phyloP scores from a whole-genome alignment of 2,329 filamentous ascomycete genomes.

The Tolypocladium ovalisporum region DNA sequence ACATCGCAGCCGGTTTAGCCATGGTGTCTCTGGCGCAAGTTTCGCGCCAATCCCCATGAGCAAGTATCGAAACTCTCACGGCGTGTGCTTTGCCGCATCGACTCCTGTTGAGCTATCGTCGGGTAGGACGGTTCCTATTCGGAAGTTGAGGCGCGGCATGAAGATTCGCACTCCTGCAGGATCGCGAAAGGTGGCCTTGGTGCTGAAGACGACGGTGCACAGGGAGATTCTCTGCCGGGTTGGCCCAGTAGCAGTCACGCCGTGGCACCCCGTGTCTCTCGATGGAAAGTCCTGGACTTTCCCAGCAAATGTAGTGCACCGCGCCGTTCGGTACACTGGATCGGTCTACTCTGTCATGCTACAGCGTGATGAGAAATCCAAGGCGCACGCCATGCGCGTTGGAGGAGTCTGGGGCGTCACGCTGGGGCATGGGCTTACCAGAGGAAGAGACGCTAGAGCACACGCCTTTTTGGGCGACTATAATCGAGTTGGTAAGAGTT shows the following conservation, averaged over 20 bases:
- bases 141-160: slow-evolving; percentile 32
- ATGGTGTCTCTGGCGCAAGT: background rate
- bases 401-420: slow-evolving; percentile 42
- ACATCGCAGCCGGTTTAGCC: background rate
- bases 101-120: slow-evolving; percentile 34
- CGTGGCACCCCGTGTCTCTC: slow-evolving; percentile 45
- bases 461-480: slow-evolving; percentile 47
- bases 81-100: slow-evolving; percentile 42
- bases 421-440: slow-evolving; percentile 43
- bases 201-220: slow-evolving; percentile 38
- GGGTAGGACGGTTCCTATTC: slow-evolving; percentile 26
- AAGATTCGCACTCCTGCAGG: slow-evolving; percentile 40
- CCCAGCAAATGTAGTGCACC: slow-evolving; percentile 25
- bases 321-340: slow-evolving; percentile 32
- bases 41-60: slow-evolving; percentile 24
- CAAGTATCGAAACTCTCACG: slow-evolving; percentile 27
- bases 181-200: slow-evolving; percentile 32
- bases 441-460: slow-evolving; percentile 24
- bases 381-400: slow-evolving; percentile 39
- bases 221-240: slow-evolving; percentile 32
- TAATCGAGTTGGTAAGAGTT: slow-evolving; percentile 24
- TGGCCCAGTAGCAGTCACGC: slow-evolving; percentile 38
- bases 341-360: slow-evolving; percentile 47
- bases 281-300: slow-evolving; percentile 33
- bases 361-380: slow-evolving; percentile 28